phyloP scores from a whole-genome alignment of 202 grass and related monocot genomes.

The Zizania palustris region DNA sequence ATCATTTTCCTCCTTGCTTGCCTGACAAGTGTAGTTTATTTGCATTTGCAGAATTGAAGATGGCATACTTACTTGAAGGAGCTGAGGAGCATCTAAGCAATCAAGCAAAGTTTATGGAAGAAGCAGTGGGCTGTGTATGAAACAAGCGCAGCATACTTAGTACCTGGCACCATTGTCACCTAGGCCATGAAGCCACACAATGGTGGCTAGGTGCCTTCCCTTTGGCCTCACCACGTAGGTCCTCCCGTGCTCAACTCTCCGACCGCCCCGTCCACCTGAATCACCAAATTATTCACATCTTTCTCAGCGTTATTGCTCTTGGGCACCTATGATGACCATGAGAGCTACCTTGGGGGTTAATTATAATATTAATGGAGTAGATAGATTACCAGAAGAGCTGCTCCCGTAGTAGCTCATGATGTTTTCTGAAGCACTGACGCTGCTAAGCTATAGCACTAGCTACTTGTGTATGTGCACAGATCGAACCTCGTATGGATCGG shows the following conservation, averaged over 20 bases:
- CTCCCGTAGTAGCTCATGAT: conserved; percentile 82
- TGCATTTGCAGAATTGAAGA: conserved; percentile 6
- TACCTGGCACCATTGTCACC: conserved; percentile 96
- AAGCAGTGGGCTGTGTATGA: not conserved
- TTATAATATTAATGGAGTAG: conserved; percentile 37
- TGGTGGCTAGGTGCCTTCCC: conserved; percentile 81
- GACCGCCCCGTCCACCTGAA: conserved; percentile 56
- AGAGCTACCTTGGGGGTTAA: not conserved
- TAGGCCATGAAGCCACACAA: conserved; percentile 96
- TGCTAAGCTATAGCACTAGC: conserved; percentile 16
- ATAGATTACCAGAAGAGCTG: conserved; percentile 81
- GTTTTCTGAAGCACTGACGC: conserved; percentile 35
- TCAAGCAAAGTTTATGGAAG: not conserved
- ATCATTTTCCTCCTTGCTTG: conserved; percentile 45
- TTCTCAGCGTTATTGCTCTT: conserved; percentile 15
- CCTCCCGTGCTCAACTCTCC: conserved; percentile 70
- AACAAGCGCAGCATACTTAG: not conserved
- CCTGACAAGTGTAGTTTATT: conserved; percentile 28
- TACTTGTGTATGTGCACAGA: conserved; percentile 5
- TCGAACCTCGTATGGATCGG: conserved; percentile 15
- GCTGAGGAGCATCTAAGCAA: conserved; percentile 6
- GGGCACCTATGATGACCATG: conserved; percentile 10
- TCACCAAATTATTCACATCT: conserved; percentile 3
- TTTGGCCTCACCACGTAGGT: conserved; percentile 94
- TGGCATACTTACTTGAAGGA: conserved; percentile 36